These are phyloP conservation scores for Leishmania martiniquensis DNA, from an alignment of 208 protist genomes.

Conservation along the genomic window DNA sequence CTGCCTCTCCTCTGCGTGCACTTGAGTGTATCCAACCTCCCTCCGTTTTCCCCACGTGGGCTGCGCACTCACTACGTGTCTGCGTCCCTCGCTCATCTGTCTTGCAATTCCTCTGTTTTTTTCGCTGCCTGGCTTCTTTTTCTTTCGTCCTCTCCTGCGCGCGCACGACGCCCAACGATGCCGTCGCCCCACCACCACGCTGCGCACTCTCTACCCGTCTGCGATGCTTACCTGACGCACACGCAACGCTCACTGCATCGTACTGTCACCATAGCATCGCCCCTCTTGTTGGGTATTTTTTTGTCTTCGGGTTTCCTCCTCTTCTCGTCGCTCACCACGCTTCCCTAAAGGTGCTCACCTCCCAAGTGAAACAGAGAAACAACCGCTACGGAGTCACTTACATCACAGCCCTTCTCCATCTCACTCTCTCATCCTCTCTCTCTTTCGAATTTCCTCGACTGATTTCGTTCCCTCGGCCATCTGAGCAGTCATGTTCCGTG, in stretches of 20 bases:
- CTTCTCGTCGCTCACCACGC: neutral
- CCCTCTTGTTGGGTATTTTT: neutral
- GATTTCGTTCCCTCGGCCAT: neutral
- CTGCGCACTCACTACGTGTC: neutral
- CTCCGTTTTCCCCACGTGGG: too few relatives aligned
- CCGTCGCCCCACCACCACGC: neutral
- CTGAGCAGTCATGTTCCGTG: slow-evolving; percentile 62
- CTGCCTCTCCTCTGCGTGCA: neutral
- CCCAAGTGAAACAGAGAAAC: neutral
- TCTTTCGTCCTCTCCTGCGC: neutral
- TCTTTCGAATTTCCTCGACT: too few relatives aligned
- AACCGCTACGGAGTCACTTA: neutral
- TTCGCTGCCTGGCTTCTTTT: neutral
- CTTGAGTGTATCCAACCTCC: neutral
- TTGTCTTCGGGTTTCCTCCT: neutral
- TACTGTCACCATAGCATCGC: neutral
- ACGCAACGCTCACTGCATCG: neutral
- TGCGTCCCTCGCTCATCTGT: neutral
- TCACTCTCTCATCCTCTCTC: neutral
- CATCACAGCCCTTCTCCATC: neutral
- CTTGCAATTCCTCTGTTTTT: too few relatives aligned
- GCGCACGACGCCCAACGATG: neutral
- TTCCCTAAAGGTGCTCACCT: neutral
- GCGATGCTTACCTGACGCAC: neutral
- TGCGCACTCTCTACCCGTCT: neutral